Evolutionary conservation across 1,284 basidiomycete species (phyloP).

Genomic region (Boletus albobrunnescens): DNA sequence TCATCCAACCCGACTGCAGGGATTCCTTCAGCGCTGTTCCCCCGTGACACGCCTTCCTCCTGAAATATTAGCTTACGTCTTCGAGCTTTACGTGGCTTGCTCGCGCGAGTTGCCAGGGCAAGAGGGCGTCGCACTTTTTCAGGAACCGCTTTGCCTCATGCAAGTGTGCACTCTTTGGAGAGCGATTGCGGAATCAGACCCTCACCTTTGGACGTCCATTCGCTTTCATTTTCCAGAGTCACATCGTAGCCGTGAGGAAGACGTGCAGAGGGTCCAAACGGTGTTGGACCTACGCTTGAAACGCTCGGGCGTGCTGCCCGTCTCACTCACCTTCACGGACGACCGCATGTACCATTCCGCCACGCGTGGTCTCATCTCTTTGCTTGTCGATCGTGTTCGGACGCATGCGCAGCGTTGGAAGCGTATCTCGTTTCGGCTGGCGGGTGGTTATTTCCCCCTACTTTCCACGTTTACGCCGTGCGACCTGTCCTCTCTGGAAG

Average conservation of each 20-base stretch:
- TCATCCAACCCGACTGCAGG: not conserved
- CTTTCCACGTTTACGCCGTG: constrained; percentile 17
- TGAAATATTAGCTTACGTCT: constrained; percentile 16
- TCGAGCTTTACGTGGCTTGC: constrained; percentile 7
- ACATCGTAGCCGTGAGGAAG: not conserved
- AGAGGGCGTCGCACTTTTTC: not conserved
- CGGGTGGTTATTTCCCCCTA: constrained; percentile 7
- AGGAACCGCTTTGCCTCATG: constrained; percentile 7
- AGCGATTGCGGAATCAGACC: constrained; percentile 10
- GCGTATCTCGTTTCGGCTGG: constrained; percentile 12
- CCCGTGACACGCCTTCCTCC: constrained; percentile 12
- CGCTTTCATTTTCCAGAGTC: constrained; percentile 9
- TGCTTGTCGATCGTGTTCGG: constrained; percentile 13
- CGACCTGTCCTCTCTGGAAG: constrained; percentile 16
- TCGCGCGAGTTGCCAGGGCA: not conserved
- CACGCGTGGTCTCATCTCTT: constrained; percentile 7
- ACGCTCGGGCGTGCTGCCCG: constrained; percentile 14
- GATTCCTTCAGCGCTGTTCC: not conserved
- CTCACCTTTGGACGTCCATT: constrained; percentile 21
- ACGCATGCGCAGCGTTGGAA: constrained; percentile 18
- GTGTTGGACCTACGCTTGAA: constrained; percentile 12
- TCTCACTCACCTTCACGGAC: constrained; percentile 21
- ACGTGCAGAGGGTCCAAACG: constrained; percentile 1
- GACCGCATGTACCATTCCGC: constrained; percentile 2
- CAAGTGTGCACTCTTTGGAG: constrained; percentile 21